These are phyloP conservation scores for Cucurbita pepo DNA, from an alignment of 306 rosid genomes.

Conservation along the genomic window DNA sequence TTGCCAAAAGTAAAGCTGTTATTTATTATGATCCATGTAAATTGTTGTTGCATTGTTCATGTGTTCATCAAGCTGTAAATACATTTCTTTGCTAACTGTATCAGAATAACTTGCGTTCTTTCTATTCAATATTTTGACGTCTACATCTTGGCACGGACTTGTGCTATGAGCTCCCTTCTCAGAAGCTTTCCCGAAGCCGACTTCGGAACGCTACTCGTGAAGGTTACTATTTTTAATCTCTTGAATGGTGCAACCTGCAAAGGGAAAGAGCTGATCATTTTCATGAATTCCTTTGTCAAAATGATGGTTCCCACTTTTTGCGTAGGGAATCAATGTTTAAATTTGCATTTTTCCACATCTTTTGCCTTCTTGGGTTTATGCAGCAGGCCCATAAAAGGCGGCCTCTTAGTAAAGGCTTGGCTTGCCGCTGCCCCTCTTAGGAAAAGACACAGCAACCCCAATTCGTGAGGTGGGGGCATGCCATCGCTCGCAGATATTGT, in stretches of 20 bases:
- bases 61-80: neutral
- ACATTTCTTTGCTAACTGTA: neutral
- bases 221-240: conserved; percentile 25
- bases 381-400: neutral
- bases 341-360: no score
- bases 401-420: neutral
- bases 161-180: conserved; percentile 22
- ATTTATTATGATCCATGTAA: neutral
- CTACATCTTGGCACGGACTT: conserved; percentile 11
- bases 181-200: conserved; percentile 28
- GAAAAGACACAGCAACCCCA: no score
- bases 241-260: conserved; percentile 40
- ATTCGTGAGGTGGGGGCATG: no score
- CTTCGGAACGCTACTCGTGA: conserved; percentile 26
- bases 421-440: neutral
- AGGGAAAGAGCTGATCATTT: neutral
- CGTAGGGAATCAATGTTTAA: no score
- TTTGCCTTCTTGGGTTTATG: neutral
- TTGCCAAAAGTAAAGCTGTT: neutral
- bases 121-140: neutral
- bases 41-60: neutral
- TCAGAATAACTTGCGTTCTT: neutral
- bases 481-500: no score
- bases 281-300: neutral
- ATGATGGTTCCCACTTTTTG: neutral